Percentiles rank a stretch among this genome's conserved stretches.
Evolutionary conservation across 2,329 filamentous ascomycete genomes (phyloP).

Genomic region (Apiospora sp.): DNA sequence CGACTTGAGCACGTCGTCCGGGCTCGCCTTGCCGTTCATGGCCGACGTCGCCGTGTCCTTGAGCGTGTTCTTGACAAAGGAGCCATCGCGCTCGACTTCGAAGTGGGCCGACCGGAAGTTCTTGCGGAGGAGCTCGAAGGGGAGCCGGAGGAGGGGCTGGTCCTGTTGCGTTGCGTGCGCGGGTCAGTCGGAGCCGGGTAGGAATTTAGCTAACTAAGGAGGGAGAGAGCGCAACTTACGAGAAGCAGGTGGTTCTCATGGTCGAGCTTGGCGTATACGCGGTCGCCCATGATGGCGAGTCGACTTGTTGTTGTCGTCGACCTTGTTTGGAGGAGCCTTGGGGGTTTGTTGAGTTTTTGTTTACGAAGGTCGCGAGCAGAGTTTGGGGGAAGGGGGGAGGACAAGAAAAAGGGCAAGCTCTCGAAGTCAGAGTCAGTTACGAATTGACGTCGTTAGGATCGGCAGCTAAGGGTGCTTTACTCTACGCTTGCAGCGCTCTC

Average conservation of each 20-base stretch:
- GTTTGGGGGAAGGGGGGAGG: not conserved
- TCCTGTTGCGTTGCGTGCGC: conserved; percentile 63
- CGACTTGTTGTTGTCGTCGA: not conserved
- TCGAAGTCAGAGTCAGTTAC: conserved; percentile 3
- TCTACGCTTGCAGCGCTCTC: conserved; percentile 1
- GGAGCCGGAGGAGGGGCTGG: conserved; percentile 91
- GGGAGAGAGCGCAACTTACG: conserved; percentile 51
- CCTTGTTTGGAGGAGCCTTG: not conserved
- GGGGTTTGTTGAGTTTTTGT: not conserved
- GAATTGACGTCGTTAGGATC: conserved; percentile 21
- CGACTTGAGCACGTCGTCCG: conserved; percentile 77
- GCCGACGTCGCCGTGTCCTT: conserved; percentile 73
- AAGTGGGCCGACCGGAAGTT: conserved; percentile 91
- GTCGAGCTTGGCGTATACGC: conserved; percentile 67
- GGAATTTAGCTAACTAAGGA: not conserved
- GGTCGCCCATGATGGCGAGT: conserved; percentile 20
- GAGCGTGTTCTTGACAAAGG: conserved; percentile 66
- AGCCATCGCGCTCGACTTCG: conserved; percentile 75
- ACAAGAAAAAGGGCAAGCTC: not conserved
- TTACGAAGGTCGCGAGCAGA: not conserved
- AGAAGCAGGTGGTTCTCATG: conserved; percentile 80
- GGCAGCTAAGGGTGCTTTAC: not conserved
- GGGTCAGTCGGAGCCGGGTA: conserved; percentile 20
- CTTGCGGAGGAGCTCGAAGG: conserved; percentile 89
- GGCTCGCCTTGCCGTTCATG: conserved; percentile 66